A percentile compares a stretch with the other conserved stretches of the same genome.
Conservation (phyloP, 129 eudicot species). For the Artemisia argyi region DNA sequence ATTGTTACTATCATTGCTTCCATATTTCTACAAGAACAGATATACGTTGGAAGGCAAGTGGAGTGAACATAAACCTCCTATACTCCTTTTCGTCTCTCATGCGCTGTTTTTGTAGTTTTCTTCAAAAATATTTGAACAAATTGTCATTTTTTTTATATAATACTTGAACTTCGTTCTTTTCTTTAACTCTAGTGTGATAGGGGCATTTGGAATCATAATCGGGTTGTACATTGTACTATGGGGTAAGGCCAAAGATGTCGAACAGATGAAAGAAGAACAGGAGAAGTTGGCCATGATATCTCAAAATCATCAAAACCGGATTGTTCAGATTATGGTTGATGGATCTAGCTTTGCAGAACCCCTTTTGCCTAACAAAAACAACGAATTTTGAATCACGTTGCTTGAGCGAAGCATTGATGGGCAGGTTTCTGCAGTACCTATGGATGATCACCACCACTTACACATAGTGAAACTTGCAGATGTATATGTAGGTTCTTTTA, state of each 20-base stretch:
- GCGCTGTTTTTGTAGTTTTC: not conserved
- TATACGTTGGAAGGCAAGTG: conserved; percentile 69
- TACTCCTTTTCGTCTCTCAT: not conserved
- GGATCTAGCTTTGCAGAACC: conserved; percentile 58
- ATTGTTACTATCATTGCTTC: conserved; percentile 62
- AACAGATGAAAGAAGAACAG: conserved; percentile 23
- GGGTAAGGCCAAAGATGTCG: conserved; percentile 71
- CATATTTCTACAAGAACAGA: conserved; percentile 55
- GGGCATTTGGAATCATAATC: conserved; percentile 54
- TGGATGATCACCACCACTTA: not conserved
- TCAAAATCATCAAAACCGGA: conserved; percentile 16
- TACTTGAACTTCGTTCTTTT: not conserved
- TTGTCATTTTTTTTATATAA: not conserved
- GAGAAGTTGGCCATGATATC: not conserved
- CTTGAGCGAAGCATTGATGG: not conserved
- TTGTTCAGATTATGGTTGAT: conserved; percentile 21
- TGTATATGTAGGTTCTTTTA: no score
- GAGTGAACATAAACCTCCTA: no score
- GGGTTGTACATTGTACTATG: conserved; percentile 70
- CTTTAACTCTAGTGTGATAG: conserved; percentile 41
- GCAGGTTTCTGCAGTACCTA: not conserved
- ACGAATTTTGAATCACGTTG: not conserved
- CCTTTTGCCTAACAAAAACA: conserved; percentile 33
- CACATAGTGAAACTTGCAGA: no score
- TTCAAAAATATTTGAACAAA: not conserved